Base-by-base conservation (phyloP, 2,329 filamentous ascomycete genomes). In the Phialophora macrospora region DNA sequence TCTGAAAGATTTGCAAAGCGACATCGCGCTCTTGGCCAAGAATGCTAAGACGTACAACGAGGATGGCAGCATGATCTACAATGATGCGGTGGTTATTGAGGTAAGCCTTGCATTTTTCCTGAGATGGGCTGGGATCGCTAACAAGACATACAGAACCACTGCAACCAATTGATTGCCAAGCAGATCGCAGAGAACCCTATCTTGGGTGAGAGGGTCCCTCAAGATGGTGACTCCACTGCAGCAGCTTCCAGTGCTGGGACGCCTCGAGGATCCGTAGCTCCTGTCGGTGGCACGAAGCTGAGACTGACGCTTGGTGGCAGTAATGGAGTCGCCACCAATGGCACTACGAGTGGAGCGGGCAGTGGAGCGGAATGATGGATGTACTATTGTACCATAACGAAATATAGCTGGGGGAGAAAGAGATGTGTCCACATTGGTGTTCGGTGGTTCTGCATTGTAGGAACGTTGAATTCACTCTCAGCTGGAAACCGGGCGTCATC, bases 41-140 rank as follows among this genome's bases (percentile, higher is more conserved):
- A 99, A 99, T 78, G 97, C 94, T 71, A 87, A 92, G 77, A 95
- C 91, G 2, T 99, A 96, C 83, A 99, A 99, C 74, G 96, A 99
- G 79, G 95, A 98, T 75, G 91, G 90, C 64, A 97, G 93, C 78
- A 83, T 96, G 73, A 85, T 99, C 61, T 98, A 93, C 80, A 86
- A 91, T 74, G 95, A 99, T 82, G 94, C 94, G 57, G 93, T 93
- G 77, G 84, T 90, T 62, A 97, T 99, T 79, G 91, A 97, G 85
- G 93, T 96, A 82, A 69, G 70, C n/a, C 7, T n/a, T 28, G 24
- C 12, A 44, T 12, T 6, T 11, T 34, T 34, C 4, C 34, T 9
- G 22, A 4, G 12, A 17, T 38, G 32, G 20, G 11, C 11, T 26
- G 20, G n/a, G 9, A 8, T 41, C 9, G 51, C 58, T 60, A 44